These are phyloP conservation scores for Floccularia luteovirens DNA, from an alignment of 768 basidiomycete genomes.

Conservation along the genomic window DNA sequence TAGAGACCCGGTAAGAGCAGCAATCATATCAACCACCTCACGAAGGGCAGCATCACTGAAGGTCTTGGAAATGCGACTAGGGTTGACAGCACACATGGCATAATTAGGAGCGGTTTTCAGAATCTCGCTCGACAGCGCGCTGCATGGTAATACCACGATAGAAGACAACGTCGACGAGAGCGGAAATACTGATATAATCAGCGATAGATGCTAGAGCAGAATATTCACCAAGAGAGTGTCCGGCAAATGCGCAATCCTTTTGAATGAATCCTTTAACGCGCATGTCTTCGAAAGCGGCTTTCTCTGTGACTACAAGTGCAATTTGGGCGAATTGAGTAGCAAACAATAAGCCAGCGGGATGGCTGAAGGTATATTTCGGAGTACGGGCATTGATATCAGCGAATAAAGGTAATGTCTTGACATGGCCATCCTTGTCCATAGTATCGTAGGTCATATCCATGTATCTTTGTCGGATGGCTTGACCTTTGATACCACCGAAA, in stretches of 20 bases:
- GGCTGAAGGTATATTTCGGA: slow-evolving; percentile 96
- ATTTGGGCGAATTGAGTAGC: slow-evolving; percentile 99
- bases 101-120: slow-evolving; percentile 91
- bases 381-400: slow-evolving; percentile 93
- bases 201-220: slow-evolving; percentile 97
- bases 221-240: slow-evolving; percentile 98
- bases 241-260: slow-evolving; percentile 87
- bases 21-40: slow-evolving; percentile 92
- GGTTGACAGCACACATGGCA: slow-evolving; percentile 99
- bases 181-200: slow-evolving; percentile 90
- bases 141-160: slow-evolving; percentile 99
- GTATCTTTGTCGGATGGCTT: slow-evolving; percentile 96
- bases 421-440: slow-evolving; percentile 91
- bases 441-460: slow-evolving; percentile 99
- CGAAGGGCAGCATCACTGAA: slow-evolving; percentile 95
- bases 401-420: slow-evolving; percentile 95
- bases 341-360: slow-evolving; percentile 90
- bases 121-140: slow-evolving; percentile 94
- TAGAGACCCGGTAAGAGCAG: slow-evolving; percentile 65
- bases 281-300: slow-evolving; percentile 98
- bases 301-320: slow-evolving; percentile 95
- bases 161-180: slow-evolving; percentile 97
- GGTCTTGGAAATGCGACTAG: slow-evolving; percentile 86
- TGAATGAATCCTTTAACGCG: slow-evolving; percentile 94
- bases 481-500: slow-evolving; percentile 98